Evolutionary conservation across 1,284 basidiomycete genomes (phyloP), one percentile per base, ranked within the genome.

Genomic region (Boletellus sp.): DNA sequence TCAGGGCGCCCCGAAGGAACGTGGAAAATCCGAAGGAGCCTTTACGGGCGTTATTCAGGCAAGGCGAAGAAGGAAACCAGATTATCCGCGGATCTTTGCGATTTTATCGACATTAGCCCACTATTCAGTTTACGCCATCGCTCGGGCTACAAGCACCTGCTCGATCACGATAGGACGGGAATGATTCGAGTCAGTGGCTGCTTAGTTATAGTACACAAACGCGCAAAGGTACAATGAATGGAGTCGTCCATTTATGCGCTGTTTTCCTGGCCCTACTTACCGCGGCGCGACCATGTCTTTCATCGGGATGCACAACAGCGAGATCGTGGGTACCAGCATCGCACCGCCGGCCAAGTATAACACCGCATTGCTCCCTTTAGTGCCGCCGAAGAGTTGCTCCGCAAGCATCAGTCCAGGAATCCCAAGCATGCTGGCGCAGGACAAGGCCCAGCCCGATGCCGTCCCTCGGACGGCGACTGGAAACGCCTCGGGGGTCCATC

Each of bases 401-500:
- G 42, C 55, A 2, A 55, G 35, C 39, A 47, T n/a, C 8, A 49
- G 47, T 5, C 36, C 47, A 14, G 11, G 30, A 7, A 51, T 53
- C 4, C 34, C 45, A 32, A 55, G 5, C 0, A 56, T 1, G 6
- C 16, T 34, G 19, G 29, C 53, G 25, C 43, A 43, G 17, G 43
- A 46, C 1, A 30, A 16, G 10, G 55, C 43, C 26, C 52, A 23
- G 8, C 54, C 53, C 1, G 45, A 44, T 1, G 52, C 54, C 19
- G 55, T 55, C 4, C 54, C 54, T 32, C 54, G 43, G 13, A 55
- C 46, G 5, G 55, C 45, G 13, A 33, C 5, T 30, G 54, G 54
- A 19, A 56, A 56, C 4, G 54, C 44, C 21, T 56, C 54, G 3
- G 56, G 56, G 10, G 47, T 56, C 56, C 54, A 56, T 25, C 54